Evolutionary conservation across 441 rosid genomes (phyloP), one percentile per base, ranked within the genome.

Genomic region (Eugenia klotzschiana): DNA sequence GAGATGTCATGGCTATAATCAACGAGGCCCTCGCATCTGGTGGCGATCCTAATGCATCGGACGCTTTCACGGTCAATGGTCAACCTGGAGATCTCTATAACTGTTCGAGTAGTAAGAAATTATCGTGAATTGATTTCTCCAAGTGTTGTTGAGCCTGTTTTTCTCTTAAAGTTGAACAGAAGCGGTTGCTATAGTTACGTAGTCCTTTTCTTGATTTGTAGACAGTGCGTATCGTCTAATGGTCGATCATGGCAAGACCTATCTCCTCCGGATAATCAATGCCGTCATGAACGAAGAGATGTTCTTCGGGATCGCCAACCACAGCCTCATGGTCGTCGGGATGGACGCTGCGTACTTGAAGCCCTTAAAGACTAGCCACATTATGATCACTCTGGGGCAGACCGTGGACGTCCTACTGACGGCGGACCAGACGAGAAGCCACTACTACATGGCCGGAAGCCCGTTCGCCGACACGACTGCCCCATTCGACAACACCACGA

Each of bases 261-360:
- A 93, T 69, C 89, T 91, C 69, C 87, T 93, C 25, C 91, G 95
- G 0, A 52, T 92, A 43, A 80, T 91, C 73, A 92, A 92, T 27
- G 93, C 92, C 0, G 91, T 90, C 26, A 55, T 93, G 89, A 90
- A 93, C 54, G 90, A 89, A 56, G 95, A 92, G 41, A 84, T 86
- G 49, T 92, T 93, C 86, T 93, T 93, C 26, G 91, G 88, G 23
- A 90, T 93, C 20, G 92, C 93, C 4, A 86, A 89, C 64, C 96
- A 91, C 85, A 89, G 74, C n/a, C 87, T 93, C 7, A 82, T 83
- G 7, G 87, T 82, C 1, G 87, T 85, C 4, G 87, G 84, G n/a
- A 64, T 51, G 80, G 87, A 85, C 5, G 84, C 69, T 1, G 80
- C 80, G 4, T 85, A 85, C 87, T 25, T 51, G 37, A 82, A 85